Percentiles rank a stretch among this genome's conserved stretches.
Conservation (phyloP, 108 stramenopile genomes). For the Cylindrotheca closterium region DNA sequence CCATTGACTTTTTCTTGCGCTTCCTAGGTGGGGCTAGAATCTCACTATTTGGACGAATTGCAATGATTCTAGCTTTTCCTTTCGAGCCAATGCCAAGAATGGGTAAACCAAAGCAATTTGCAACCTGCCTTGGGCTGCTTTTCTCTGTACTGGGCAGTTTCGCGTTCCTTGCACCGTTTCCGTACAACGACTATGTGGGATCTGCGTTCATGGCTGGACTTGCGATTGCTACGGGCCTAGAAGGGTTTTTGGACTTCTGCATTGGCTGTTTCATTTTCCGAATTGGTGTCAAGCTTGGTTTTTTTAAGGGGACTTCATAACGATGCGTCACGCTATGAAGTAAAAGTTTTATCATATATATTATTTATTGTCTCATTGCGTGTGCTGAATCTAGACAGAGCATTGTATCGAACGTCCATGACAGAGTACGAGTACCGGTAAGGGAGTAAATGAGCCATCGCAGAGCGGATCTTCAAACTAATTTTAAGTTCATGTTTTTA, state of each 20-base stretch:
- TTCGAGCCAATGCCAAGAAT: slow-evolving; percentile 20
- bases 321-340: background rate
- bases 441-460: background rate
- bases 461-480: background rate
- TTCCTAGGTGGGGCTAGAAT: slow-evolving; percentile 16
- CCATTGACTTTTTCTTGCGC: slow-evolving; percentile 28
- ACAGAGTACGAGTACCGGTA: too few relatives aligned
- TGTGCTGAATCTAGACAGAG: background rate
- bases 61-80: slow-evolving; percentile 16
- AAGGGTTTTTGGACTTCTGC: slow-evolving; percentile 36
- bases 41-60: slow-evolving; percentile 33
- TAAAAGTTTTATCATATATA: background rate
- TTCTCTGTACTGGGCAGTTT: slow-evolving; percentile 23
- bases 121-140: slow-evolving; percentile 24
- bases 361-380: background rate
- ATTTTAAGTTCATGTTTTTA: background rate
- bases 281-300: slow-evolving; percentile 24
- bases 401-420: too few relatives aligned
- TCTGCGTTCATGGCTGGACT: slow-evolving; percentile 29
- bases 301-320: background rate
- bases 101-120: slow-evolving; percentile 40
- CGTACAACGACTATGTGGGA: slow-evolving; percentile 18
- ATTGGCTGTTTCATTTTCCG: slow-evolving; percentile 31
- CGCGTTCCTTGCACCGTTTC: slow-evolving; percentile 29
- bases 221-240: slow-evolving; percentile 25